These are phyloP conservation scores for Buxus sempervirens DNA, from an alignment of 164 flowering plant genomes.

Conservation along the genomic window DNA sequence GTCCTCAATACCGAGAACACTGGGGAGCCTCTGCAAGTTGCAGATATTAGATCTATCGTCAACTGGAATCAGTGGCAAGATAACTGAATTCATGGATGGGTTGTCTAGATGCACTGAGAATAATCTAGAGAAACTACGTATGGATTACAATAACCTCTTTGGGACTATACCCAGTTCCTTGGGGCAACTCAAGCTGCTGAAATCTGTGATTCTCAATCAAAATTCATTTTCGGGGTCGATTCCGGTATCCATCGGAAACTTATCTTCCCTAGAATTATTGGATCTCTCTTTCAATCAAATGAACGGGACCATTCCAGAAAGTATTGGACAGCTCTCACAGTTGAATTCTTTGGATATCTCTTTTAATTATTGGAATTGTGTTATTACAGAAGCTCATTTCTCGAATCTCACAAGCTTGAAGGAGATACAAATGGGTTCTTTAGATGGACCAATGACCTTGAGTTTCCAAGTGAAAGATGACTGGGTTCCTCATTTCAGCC, in stretches of 20 bases:
- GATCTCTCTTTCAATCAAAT: background rate
- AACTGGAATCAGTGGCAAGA: background rate
- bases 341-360: background rate
- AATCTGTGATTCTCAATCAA: background rate
- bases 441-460: background rate
- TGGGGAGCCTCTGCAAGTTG: background rate
- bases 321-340: background rate
- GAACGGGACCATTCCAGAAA: background rate
- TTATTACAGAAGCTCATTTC: background rate
- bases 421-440: background rate
- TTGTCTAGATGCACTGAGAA: background rate
- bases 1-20: background rate
- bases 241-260: too few species aligned
- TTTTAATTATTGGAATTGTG: background rate
- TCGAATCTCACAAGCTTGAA: background rate
- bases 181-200: background rate
- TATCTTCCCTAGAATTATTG: too few species aligned
- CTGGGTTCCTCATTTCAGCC: background rate
- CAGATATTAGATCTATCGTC: background rate
- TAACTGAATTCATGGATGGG: background rate
- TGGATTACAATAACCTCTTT: too few species aligned
- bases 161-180: slow-evolving; percentile 5
- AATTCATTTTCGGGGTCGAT: too few species aligned
- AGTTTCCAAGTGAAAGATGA: background rate
- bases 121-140: background rate